Conservation (phyloP, 2,329 filamentous ascomycete species). For the Thermoascus crustaceus region DNA sequence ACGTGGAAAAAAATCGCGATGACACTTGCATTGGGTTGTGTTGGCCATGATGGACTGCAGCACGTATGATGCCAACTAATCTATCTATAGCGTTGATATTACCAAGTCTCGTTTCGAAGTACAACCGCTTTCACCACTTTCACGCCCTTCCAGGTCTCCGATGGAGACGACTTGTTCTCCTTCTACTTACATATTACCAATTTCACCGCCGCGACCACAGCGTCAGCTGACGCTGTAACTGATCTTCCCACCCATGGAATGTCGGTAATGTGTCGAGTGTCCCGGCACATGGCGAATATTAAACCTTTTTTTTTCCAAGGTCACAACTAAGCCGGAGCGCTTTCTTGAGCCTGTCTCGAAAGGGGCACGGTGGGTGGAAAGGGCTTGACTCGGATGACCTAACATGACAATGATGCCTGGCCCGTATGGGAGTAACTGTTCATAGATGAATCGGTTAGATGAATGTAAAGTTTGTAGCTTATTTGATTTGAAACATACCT, state of each 20-base stretch:
- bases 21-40: neutral
- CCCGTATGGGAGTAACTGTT: too few relatives aligned
- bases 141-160: neutral
- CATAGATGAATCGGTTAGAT: too few relatives aligned
- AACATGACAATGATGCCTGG: too few relatives aligned
- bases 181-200: neutral
- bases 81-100: neutral
- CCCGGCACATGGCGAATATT: slow-evolving; percentile 69
- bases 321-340: slow-evolving; percentile 99
- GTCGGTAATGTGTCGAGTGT: slow-evolving; percentile 62
- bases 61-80: neutral
- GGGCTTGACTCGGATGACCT: slow-evolving; percentile 93
- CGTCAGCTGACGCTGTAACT: slow-evolving; percentile 48
- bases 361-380: slow-evolving; percentile 78
- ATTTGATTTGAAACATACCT: neutral
- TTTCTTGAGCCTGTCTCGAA: slow-evolving; percentile 74
- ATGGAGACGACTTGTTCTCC: neutral
- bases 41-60: neutral
- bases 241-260: slow-evolving; percentile 55
- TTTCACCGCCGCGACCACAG: slow-evolving; percentile 47
- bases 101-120: too few relatives aligned
- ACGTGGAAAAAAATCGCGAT: slow-evolving; percentile 1
- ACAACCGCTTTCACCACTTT: too few relatives aligned
- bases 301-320: slow-evolving; percentile 49
- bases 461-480: too few relatives aligned